phyloP scores from a whole-genome alignment of 1,284 basidiomycete species.

The Xanthoconium separans region DNA sequence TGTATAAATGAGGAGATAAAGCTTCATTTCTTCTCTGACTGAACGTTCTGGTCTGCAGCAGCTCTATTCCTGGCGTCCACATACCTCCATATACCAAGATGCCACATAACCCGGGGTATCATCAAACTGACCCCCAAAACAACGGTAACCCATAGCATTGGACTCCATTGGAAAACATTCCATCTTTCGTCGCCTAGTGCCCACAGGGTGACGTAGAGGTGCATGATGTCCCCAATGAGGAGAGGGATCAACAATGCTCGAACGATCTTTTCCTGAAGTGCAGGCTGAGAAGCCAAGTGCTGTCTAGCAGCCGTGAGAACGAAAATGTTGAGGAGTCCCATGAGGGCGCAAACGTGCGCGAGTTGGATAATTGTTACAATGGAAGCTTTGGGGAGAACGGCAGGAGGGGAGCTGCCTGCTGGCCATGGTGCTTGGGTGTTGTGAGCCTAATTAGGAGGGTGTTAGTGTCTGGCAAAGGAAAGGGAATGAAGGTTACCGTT shows the following conservation, averaged over 20 bases:
- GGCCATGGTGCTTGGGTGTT: conserved; percentile 75
- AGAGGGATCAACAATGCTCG: conserved; percentile 62
- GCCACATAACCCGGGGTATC: conserved; percentile 69
- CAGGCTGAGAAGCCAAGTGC: conserved; percentile 55
- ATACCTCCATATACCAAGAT: conserved; percentile 70
- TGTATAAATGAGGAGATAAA: conserved; percentile 29
- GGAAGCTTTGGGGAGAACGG: conserved; percentile 56
- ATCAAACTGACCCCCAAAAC: conserved; percentile 62
- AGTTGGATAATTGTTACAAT: conserved; percentile 67
- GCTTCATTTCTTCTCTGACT: conserved; percentile 17
- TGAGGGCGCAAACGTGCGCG: conserved; percentile 69
- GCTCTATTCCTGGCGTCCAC: conserved; percentile 57
- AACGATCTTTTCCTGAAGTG: conserved; percentile 69
- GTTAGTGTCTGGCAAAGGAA: conserved; percentile 7
- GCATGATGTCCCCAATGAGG: conserved; percentile 63
- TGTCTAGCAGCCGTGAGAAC: conserved; percentile 58
- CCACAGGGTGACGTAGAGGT: conserved; percentile 68
- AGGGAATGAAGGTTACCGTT: conserved; percentile 40
- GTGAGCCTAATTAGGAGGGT: conserved; percentile 48
- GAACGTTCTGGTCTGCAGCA: neutral
- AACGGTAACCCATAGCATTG: conserved; percentile 66
- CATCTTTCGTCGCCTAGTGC: conserved; percentile 67
- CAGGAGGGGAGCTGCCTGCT: conserved; percentile 42
- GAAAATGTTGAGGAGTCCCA: conserved; percentile 69
- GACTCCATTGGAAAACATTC: conserved; percentile 58